Base-by-base conservation (phyloP, 106 monocot species). In the Dendrobium huoshanense region DNA sequence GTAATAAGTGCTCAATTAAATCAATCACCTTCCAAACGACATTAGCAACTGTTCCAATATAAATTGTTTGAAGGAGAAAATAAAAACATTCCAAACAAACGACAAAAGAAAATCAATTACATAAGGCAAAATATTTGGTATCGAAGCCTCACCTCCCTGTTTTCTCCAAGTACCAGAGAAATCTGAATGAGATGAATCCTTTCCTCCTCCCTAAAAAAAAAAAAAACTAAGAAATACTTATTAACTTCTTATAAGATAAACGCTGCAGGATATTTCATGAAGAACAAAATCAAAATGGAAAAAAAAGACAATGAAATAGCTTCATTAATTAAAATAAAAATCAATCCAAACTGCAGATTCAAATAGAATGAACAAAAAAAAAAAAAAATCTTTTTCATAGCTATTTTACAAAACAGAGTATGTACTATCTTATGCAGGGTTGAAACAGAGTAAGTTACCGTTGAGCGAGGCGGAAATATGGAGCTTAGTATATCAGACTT, bases 401-500 rank as follows among this genome's bases (percentile, higher is more conserved):
- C 43, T 27, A 37, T 44, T 2, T 20, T 9, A 18, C 51, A 75
- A 43, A 41, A 44, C 74, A 75, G 76, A 76, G 49, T 10, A 49
- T 11, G 11, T 4, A 9, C 72, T 72, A 2, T 72, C 3, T 7
- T 37, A 33, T 72, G 2, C 72, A 74, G 41, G 43, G n/a, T 8
- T 65, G 43, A 75, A 44, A n/a, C 22, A 76, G 48, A 49, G 76
- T 1, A 49, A 49, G 76, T 76, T 76, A 76, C 76, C 2, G 27
- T 27, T 51, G 45, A 8, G 48, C 19, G 10, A 1, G 76, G 76
- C 22, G 76, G 76, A 15, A 76, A 76, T 47, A 49, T 76, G 49
- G 76, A 76, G 76, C 76, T 76, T 19, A 76, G 49, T 7, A 76
- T 76, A 76, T 76, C 76, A 49, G 45, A 4, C 51, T 76, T 76